A percentile compares a stretch with the other conserved stretches of the same genome.
Conservation (phyloP, 352 stramenopile genomes). For the Peronospora farinosa region DNA sequence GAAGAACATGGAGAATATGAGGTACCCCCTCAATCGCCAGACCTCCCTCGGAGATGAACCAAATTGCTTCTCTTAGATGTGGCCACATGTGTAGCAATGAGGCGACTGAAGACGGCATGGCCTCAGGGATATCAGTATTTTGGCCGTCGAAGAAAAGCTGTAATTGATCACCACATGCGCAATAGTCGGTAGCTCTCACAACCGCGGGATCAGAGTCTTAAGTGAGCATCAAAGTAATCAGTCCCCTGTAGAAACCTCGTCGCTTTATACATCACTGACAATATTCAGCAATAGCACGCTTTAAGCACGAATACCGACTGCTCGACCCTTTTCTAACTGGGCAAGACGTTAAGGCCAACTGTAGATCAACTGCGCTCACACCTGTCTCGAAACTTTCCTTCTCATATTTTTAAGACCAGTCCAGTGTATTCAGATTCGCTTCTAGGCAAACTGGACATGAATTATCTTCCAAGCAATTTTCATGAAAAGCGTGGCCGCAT, state of each 20-base stretch:
- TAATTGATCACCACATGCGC: slow-evolving; percentile 72
- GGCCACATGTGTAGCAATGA: slow-evolving; percentile 14
- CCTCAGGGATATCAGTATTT: not conserved
- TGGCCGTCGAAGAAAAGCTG: slow-evolving; percentile 42
- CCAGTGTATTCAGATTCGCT: slow-evolving; percentile 40
- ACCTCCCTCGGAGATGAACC: slow-evolving; percentile 20
- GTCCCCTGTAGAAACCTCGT: slow-evolving; percentile 41
- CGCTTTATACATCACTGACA: slow-evolving; percentile 13
- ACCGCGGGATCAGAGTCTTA: slow-evolving; percentile 45
- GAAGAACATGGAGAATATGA: slow-evolving; percentile 74
- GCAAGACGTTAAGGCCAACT: not conserved
- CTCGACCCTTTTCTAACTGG: no score
- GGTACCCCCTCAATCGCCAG: slow-evolving; percentile 37
- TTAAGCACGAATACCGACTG: not conserved
- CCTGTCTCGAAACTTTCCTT: slow-evolving; percentile 1
- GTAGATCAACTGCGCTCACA: slow-evolving; percentile 3
- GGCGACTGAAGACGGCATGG: slow-evolving; percentile 23
- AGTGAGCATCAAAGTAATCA: no score
- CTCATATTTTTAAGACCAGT: slow-evolving; percentile 26
- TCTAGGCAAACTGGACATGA: slow-evolving; percentile 70
- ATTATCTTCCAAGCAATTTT: slow-evolving; percentile 49
- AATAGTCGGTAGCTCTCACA: slow-evolving; percentile 84
- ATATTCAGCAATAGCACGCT: slow-evolving; percentile 20
- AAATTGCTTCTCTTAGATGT: not conserved
- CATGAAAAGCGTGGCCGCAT: slow-evolving; percentile 78